phyloP scores from a whole-genome alignment of 169 alveolate species.

The Plasmodium yoelii region DNA sequence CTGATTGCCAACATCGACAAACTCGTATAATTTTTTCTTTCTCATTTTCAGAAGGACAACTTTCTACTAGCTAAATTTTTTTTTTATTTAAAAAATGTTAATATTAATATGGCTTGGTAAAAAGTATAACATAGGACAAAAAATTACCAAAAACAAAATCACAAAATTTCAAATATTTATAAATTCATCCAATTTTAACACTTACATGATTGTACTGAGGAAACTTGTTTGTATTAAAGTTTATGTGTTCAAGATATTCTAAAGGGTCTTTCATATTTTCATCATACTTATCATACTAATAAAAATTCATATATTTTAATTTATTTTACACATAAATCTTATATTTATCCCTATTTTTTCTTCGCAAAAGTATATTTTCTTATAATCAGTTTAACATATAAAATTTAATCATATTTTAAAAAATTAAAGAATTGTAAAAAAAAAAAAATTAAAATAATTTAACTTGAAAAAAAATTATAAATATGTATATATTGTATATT shows the following conservation, averaged over 20 bases:
- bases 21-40: slow-evolving; percentile 82
- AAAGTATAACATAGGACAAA: too few relatives aligned
- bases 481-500: too few relatives aligned
- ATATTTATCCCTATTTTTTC: too few relatives aligned
- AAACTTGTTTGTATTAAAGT: slow-evolving; percentile 82
- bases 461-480: too few relatives aligned
- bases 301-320: too few relatives aligned
- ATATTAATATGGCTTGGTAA: too few relatives aligned
- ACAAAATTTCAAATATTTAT: background rate
- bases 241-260: slow-evolving; percentile 80
- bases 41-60: slow-evolving; percentile 79
- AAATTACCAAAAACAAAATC: background rate
- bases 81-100: background rate
- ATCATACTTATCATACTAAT: background rate
- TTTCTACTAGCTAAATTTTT: slow-evolving; percentile 72
- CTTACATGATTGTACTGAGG: slow-evolving; percentile 84
- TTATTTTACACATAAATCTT: too few relatives aligned
- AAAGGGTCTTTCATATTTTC: slow-evolving; percentile 81
- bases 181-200: background rate
- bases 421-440: too few relatives aligned
- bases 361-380: too few relatives aligned
- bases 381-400: too few relatives aligned
- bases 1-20: slow-evolving; percentile 92
- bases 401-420: too few relatives aligned
- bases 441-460: too few relatives aligned